Percentiles rank a stretch among this genome's conserved stretches.
Conservation (phyloP, 306 rosid species). For the Lithocarpus polystachyus region DNA sequence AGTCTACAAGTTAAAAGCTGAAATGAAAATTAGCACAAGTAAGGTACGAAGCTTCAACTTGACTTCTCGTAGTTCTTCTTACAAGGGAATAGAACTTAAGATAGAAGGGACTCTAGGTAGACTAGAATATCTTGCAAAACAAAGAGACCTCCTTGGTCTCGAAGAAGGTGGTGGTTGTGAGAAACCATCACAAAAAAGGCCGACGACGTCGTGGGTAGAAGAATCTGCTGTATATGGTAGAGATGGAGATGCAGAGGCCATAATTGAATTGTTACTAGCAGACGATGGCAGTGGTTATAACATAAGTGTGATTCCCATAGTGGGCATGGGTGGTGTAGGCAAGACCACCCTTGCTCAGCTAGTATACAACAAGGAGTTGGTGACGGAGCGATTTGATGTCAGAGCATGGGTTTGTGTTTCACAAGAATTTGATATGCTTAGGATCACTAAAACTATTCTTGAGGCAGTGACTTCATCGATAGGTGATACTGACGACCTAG, state of each 20-base stretch:
- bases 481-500: not conserved
- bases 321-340: slow-evolving; percentile 37
- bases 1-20: not conserved
- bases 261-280: not conserved
- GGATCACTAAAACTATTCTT: slow-evolving; percentile 14
- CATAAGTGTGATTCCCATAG: slow-evolving; percentile 17
- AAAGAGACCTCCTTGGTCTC: not conserved
- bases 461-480: not conserved
- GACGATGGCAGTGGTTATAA: not conserved
- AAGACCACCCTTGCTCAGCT: slow-evolving; percentile 31
- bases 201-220: not conserved
- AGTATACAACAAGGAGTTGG: slow-evolving; percentile 18
- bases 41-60: slow-evolving; percentile 2
- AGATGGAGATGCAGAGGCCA: slow-evolving; percentile 7
- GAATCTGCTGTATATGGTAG: slow-evolving; percentile 27
- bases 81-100: not conserved
- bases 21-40: not conserved
- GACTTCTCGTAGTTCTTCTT: not conserved
- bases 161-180: not conserved
- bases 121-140: slow-evolving; percentile 5
- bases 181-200: not conserved
- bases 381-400: not conserved
- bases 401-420: slow-evolving; percentile 35
- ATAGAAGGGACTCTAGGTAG: slow-evolving; percentile 11
- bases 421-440: slow-evolving; percentile 7